phyloP scores from a whole-genome alignment of 495 filamentous ascomycete genomes.

The Aspergillus bridgeri region DNA sequence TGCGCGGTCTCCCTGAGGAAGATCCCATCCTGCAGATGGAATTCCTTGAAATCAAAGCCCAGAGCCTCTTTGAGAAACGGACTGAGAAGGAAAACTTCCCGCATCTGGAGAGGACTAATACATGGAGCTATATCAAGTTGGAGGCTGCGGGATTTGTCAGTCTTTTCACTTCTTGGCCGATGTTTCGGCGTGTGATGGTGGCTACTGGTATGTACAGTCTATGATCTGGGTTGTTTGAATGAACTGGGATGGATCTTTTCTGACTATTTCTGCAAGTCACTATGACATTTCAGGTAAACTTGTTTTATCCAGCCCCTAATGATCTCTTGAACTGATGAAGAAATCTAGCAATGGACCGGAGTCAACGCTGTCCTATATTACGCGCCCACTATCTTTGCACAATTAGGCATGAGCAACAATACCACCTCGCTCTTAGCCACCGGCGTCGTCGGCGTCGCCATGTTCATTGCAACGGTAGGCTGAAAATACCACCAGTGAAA shows the following conservation, averaged over 20 bases:
- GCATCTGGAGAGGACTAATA: slow-evolving; percentile 51
- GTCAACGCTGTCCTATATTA: slow-evolving; percentile 71
- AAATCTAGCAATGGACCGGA: slow-evolving; percentile 4
- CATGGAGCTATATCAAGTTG: slow-evolving; percentile 54
- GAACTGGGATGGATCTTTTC: not conserved
- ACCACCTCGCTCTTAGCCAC: slow-evolving; percentile 63
- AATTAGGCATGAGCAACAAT: slow-evolving; percentile 55
- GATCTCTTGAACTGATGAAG: not conserved
- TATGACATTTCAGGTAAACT: slow-evolving; percentile 2
- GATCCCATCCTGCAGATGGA: slow-evolving; percentile 61
- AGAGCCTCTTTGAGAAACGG: slow-evolving; percentile 70
- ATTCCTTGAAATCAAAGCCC: slow-evolving; percentile 75
- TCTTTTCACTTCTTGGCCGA: slow-evolving; percentile 47
- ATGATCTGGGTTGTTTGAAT: slow-evolving; percentile 50
- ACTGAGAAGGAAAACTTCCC: slow-evolving; percentile 67
- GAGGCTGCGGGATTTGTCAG: slow-evolving; percentile 65
- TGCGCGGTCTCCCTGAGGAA: slow-evolving; percentile 42
- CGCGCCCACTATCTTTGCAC: slow-evolving; percentile 64
- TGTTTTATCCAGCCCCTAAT: not conserved
- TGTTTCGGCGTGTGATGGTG: slow-evolving; percentile 4
- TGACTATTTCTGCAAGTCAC: not conserved
- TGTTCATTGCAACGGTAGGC: slow-evolving; percentile 29
- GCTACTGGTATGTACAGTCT: slow-evolving; percentile 54
- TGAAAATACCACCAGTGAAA: not conserved
- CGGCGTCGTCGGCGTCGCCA: slow-evolving; percentile 68